phyloP scores from a whole-genome alignment of 352 stramenopile genomes.

The Globisporangium okanoganense region DNA sequence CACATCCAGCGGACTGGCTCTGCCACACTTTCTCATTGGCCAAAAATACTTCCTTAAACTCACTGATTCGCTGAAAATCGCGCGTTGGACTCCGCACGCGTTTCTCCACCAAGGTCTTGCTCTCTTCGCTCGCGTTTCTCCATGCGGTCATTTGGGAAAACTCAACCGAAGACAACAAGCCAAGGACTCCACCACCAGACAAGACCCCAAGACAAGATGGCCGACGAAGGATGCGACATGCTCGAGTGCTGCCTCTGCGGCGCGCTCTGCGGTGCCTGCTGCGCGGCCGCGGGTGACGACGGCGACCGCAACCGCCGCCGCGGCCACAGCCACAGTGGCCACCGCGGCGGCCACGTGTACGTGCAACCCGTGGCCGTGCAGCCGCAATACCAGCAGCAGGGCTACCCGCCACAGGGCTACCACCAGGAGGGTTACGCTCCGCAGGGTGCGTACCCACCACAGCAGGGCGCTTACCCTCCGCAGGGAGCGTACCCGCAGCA shows the following conservation, averaged over 20 bases:
- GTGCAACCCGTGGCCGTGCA: constrained; percentile 70
- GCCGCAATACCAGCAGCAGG: constrained; percentile 32
- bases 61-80: background rate
- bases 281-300: constrained; percentile 36
- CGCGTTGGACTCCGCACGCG: background rate
- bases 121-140: background rate
- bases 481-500: constrained; percentile 27
- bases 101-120: background rate
- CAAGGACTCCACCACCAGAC: background rate
- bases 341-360: constrained; percentile 41
- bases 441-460: constrained; percentile 39
- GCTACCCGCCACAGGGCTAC: constrained; percentile 27
- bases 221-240: constrained; percentile 76
- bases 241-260: constrained; percentile 77
- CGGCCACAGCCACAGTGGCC: constrained; percentile 26
- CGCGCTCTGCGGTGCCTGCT: constrained; percentile 72
- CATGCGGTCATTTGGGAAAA: constrained; percentile 20
- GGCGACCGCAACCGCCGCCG: constrained; percentile 33
- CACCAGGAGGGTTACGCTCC: constrained; percentile 26
- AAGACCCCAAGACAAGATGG: constrained; percentile 4
- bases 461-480: constrained; percentile 38
- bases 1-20: background rate
- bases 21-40: background rate
- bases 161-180: constrained; percentile 6
- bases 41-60: background rate